phyloP scores from a whole-genome alignment of 2,329 filamentous ascomycete species.

The Phialocephala subalpina region DNA sequence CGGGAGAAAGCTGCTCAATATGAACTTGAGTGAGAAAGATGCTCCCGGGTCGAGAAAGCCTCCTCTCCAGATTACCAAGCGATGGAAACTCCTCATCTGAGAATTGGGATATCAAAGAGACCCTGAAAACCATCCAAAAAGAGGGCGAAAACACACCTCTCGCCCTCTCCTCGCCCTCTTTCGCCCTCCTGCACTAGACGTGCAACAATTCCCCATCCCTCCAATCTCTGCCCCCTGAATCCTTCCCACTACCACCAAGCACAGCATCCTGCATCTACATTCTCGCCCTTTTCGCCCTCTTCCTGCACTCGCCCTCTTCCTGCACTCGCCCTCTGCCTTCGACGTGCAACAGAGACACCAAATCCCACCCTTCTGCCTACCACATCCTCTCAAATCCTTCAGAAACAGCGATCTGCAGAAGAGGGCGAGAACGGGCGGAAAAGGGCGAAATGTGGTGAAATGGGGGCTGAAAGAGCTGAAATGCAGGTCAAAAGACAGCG shows the following conservation, averaged over 20 bases:
- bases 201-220: background rate
- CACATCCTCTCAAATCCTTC: background rate
- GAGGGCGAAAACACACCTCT: background rate
- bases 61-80: too few species aligned
- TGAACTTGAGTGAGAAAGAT: background rate
- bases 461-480: background rate
- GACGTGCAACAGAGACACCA: slow-evolving; percentile 5
- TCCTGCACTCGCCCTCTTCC: background rate
- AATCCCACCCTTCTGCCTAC: background rate
- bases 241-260: background rate
- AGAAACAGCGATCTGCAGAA: background rate
- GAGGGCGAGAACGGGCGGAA: background rate
- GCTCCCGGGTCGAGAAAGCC: too few species aligned
- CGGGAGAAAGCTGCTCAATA: too few species aligned
- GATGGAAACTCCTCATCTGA: too few species aligned
- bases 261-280: background rate
- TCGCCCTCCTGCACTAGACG: slow-evolving; percentile 7
- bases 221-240: background rate
- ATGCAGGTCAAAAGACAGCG: background rate
- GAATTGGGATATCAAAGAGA: too few species aligned
- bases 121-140: background rate
- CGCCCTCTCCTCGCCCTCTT: slow-evolving; percentile 9
- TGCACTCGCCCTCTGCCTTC: background rate
- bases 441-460: slow-evolving; percentile 5
- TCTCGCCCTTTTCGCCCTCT: too few species aligned